phyloP scores from a whole-genome alignment of 1,284 basidiomycete species.

The Amylostereum areolatum region DNA sequence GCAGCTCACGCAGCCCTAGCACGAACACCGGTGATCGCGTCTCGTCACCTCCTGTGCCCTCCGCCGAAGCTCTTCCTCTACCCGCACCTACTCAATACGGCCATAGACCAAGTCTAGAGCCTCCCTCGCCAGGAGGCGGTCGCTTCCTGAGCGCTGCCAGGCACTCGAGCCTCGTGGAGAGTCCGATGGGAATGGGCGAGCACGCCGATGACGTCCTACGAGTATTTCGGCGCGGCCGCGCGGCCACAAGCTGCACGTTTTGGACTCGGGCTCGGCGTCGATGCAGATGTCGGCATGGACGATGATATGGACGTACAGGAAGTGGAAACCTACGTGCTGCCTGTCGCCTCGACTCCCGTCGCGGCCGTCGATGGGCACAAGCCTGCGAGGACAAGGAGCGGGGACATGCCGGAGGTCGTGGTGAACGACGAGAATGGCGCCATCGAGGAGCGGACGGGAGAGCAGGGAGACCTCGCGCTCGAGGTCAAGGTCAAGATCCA shows the following conservation, averaged over 20 bases:
- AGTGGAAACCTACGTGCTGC: slow-evolving; percentile 1
- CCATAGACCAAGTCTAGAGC: background rate
- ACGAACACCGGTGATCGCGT: slow-evolving; percentile 1
- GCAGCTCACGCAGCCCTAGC: slow-evolving; percentile 5
- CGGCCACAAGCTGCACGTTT: slow-evolving; percentile 2
- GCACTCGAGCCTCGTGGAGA: background rate
- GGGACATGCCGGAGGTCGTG: slow-evolving; percentile 22
- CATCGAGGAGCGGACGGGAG: slow-evolving; percentile 26
- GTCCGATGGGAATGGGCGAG: slow-evolving; percentile 27
- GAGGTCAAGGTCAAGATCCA: slow-evolving; percentile 15
- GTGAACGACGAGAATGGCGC: slow-evolving; percentile 28
- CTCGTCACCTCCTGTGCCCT: slow-evolving; percentile 2
- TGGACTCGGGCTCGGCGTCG: slow-evolving; percentile 40
- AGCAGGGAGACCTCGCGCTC: slow-evolving; percentile 15
- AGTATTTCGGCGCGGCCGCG: slow-evolving; percentile 44
- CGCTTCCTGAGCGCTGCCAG: background rate
- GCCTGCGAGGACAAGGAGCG: slow-evolving; percentile 13
- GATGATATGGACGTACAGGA: slow-evolving; percentile 2
- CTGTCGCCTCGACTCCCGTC: slow-evolving; percentile 3
- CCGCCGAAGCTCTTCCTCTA: slow-evolving; percentile 7
- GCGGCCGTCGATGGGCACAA: slow-evolving; percentile 1
- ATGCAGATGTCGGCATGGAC: slow-evolving; percentile 6
- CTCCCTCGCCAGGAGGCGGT: background rate
- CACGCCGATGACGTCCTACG: slow-evolving; percentile 49
- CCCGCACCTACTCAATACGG: slow-evolving; percentile 4